Base-by-base conservation (phyloP, 2,329 filamentous ascomycete genomes). In the Aspergillus glaucus region DNA sequence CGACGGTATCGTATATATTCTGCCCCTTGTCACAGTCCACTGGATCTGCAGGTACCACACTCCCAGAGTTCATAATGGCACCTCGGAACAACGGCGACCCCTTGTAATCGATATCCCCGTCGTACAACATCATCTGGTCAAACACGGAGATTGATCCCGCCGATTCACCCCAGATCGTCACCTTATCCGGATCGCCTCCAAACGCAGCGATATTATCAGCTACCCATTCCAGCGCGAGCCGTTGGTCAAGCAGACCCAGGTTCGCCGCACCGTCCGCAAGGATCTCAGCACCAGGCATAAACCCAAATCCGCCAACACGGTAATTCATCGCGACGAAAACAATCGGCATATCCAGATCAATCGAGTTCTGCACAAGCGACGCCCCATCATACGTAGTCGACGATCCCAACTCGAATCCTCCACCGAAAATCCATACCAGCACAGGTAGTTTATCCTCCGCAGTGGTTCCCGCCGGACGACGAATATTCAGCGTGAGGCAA, bases 281-380 rank as follows among this genome's bases (percentile, higher is more conserved):
- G 40, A 89, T 75, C 63, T 89, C 85, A 46, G 78, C 78, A 6
- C 86, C 86, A 0, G 81, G 78, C 62, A 90, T 62, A 68, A 89
- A 90, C 0, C 87, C 87, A 52, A 89, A 90, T 0, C 82, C 86
- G 6, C 79, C 85, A 0, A 87, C 73, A 2, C 87, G 83, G 68
- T 94, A 91, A 69, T 90, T 91, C 61, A 91, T 81, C 0, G 84
- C 79, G 0, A 92, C 87, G 47, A 84, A 87, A 43, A 94, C 70
- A 53, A 92, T 82, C 0, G 85, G 83, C 67, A 87, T 80, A 28
- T 75, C 75, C 46, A 77, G 56, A 0, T 59, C 54, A 10, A 78
- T 67, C 1, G 75, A 75, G 40, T 59, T 55, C 5, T 52, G 50
- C 2, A 72, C 66, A 36, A 70, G 50, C 14, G 53, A 52, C 1